Conservation (phyloP, 2,329 filamentous ascomycete genomes). For the Trichothecium sympodiale region DNA sequence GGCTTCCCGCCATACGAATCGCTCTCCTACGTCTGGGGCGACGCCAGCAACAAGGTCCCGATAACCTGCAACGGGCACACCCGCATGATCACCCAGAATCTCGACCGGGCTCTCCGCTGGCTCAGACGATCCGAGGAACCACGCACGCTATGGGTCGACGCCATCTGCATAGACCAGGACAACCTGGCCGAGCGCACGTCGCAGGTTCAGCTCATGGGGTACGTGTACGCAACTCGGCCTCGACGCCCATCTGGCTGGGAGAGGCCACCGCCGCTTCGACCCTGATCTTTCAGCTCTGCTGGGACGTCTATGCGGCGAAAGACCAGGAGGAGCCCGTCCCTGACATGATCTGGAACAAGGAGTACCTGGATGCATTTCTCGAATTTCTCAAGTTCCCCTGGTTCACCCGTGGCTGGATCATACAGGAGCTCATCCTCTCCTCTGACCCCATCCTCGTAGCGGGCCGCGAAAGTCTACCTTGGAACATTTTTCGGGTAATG, state of each 20-base stretch:
- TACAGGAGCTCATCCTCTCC: neutral
- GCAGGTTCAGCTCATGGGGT: conserved; percentile 6
- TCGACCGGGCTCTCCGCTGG: neutral
- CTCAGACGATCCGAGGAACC: neutral
- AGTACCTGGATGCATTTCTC: neutral
- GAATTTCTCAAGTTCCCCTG: neutral
- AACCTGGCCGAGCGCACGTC: conserved; percentile 1
- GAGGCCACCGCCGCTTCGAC: neutral
- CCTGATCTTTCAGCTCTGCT: neutral
- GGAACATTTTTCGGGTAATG: too few relatives aligned
- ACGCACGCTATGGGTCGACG: neutral
- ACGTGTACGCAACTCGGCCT: neutral
- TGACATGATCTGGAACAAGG: conserved; percentile 1
- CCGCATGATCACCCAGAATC: neutral
- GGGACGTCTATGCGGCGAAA: neutral
- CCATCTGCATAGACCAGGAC: conserved; percentile 4
- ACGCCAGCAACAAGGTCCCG: neutral
- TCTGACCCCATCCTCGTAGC: neutral
- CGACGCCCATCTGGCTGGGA: neutral
- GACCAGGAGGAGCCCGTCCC: neutral
- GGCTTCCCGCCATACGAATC: neutral
- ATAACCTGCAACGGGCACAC: neutral
- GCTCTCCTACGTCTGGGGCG: conserved; percentile 1
- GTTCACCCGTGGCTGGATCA: neutral
- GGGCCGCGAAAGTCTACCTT: neutral